Conservation (phyloP, 2,329 filamentous ascomycete genomes). For the Magnaporthiopsis rhizophila region DNA sequence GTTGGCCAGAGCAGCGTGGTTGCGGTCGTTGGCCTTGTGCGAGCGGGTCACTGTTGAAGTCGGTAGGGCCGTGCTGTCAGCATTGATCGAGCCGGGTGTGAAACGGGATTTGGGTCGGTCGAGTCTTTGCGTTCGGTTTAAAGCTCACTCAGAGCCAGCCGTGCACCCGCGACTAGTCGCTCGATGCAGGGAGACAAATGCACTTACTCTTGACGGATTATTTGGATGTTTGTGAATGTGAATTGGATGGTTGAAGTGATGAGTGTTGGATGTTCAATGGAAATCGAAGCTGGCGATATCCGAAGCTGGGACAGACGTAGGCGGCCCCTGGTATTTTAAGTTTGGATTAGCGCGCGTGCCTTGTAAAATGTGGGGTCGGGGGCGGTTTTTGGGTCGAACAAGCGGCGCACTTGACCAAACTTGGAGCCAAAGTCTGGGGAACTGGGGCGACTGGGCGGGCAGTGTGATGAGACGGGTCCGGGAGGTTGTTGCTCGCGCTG, state of each 20-base stretch:
- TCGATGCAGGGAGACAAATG: not conserved
- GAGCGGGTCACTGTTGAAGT: slow-evolving; percentile 78
- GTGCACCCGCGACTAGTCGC: not conserved
- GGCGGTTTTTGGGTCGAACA: not conserved
- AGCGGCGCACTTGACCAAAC: not conserved
- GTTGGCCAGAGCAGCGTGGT: slow-evolving; percentile 73
- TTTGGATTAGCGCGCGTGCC: not conserved
- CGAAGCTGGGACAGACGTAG: not conserved
- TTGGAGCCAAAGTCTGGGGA: not conserved
- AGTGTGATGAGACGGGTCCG: not conserved
- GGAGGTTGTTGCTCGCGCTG: too few relatives aligned
- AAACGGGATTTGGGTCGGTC: not conserved
- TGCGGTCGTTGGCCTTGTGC: slow-evolving; percentile 90
- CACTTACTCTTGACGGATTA: slow-evolving; percentile 9
- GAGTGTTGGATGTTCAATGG: not conserved
- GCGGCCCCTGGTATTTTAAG: not conserved
- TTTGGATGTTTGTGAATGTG: not conserved
- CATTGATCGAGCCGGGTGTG: not conserved
- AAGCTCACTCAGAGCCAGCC: not conserved
- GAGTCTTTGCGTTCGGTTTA: not conserved
- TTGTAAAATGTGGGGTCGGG: not conserved
- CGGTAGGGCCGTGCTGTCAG: slow-evolving; percentile 11
- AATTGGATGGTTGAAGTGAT: not conserved
- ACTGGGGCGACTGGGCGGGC: not conserved
- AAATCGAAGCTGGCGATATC: not conserved